phyloP scores from a whole-genome alignment of 192 early-diverging fungal genomes.

The Coemansia sp. region DNA sequence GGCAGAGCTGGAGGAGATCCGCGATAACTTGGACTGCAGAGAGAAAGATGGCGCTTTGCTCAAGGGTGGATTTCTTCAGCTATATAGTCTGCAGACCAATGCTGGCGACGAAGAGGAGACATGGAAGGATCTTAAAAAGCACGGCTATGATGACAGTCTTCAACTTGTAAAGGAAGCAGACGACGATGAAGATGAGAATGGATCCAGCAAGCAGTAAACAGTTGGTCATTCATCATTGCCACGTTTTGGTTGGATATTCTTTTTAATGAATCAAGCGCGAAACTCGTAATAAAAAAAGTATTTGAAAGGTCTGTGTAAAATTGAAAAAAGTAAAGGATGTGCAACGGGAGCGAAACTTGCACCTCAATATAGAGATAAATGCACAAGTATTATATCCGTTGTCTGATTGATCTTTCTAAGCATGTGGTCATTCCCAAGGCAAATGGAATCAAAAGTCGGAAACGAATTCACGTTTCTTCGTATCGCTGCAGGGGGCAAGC shows the following conservation, averaged over 20 bases:
- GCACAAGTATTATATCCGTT: slow-evolving; percentile 27
- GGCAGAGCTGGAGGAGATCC: slow-evolving; percentile 61
- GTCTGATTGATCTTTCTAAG: slow-evolving; percentile 11
- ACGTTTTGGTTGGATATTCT: no score
- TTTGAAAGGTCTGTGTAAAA: no score
- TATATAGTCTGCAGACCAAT: slow-evolving; percentile 73
- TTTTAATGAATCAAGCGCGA: no score
- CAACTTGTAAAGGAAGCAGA: slow-evolving; percentile 3
- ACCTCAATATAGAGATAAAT: not conserved
- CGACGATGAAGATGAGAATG: no score
- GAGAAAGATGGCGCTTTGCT: slow-evolving; percentile 59
- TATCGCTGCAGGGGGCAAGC: slow-evolving; percentile 1
- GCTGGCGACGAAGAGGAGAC: slow-evolving; percentile 70
- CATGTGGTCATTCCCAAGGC: slow-evolving; percentile 12
- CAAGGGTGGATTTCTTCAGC: slow-evolving; percentile 73
- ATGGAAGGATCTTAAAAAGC: slow-evolving; percentile 71
- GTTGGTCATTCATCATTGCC: not conserved
- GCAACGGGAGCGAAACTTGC: slow-evolving; percentile 36
- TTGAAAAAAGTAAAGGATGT: no score
- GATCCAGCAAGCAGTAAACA: no score
- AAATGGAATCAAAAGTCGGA: not conserved
- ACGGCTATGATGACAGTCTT: slow-evolving; percentile 46
- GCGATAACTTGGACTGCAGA: slow-evolving; percentile 65
- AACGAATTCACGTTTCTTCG: not conserved
- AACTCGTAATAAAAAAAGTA: slow-evolving; percentile 1